Conservation (phyloP, 768 basidiomycete genomes). For the Panus rudis region DNA sequence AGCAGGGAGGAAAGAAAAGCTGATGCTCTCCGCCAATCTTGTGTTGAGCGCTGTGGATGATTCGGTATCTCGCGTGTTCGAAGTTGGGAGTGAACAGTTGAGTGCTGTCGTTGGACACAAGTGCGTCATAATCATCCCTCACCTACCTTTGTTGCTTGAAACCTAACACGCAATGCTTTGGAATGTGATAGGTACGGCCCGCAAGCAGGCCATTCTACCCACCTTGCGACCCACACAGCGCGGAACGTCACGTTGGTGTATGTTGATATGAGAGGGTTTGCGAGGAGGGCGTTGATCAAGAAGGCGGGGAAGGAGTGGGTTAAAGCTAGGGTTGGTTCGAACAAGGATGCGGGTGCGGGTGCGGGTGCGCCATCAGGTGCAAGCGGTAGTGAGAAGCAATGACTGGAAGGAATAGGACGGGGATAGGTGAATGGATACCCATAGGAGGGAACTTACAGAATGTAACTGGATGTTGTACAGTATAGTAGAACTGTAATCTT, state of each 20-base stretch:
- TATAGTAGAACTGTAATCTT: too few species aligned
- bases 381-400: too few species aligned
- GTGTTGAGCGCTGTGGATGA: slow-evolving; percentile 59
- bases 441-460: too few species aligned
- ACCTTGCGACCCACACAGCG: slow-evolving; percentile 56
- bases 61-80: slow-evolving; percentile 45
- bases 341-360: too few species aligned
- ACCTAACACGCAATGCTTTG: neutral
- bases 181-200: slow-evolving; percentile 43
- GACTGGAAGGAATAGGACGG: too few species aligned
- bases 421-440: too few species aligned
- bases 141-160: neutral
- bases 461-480: too few species aligned
- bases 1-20: slow-evolving; percentile 39
- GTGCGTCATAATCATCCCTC: slow-evolving; percentile 24
- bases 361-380: too few species aligned
- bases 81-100: slow-evolving; percentile 40
- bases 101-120: slow-evolving; percentile 51
- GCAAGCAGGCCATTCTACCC: slow-evolving; percentile 53
- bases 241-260: slow-evolving; percentile 72
- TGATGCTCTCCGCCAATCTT: slow-evolving; percentile 59
- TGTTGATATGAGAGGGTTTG: slow-evolving; percentile 68
- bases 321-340: slow-evolving; percentile 32
- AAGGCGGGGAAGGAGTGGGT: slow-evolving; percentile 53
- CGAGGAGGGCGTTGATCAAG: slow-evolving; percentile 60